A percentile compares a stretch with the other conserved stretches of the same genome.
phyloP scores from a whole-genome alignment of 164 flowering plant genomes.

The Euptelea pleiosperma region DNA sequence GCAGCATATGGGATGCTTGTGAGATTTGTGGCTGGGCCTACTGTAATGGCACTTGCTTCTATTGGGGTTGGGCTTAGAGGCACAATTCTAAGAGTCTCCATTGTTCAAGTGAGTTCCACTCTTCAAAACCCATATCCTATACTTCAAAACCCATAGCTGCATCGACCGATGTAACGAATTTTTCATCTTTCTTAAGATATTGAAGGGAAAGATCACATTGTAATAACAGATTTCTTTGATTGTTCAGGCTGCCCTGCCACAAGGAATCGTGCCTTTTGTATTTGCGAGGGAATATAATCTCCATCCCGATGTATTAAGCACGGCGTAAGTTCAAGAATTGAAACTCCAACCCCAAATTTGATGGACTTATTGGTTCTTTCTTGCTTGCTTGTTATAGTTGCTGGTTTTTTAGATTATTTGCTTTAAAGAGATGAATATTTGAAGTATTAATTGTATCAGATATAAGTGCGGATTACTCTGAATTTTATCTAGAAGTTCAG shows the following conservation, averaged over 20 bases:
- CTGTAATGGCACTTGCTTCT: slow-evolving; percentile 39
- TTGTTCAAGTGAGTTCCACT: slow-evolving; percentile 30
- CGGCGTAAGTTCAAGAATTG: slow-evolving; percentile 29
- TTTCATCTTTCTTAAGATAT: no score
- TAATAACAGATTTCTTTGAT: slow-evolving; percentile 7
- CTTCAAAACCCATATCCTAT: background rate
- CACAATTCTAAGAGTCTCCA: slow-evolving; percentile 26
- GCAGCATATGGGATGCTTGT: slow-evolving; percentile 32
- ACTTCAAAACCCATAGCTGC: no score
- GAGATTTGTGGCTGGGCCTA: slow-evolving; percentile 37
- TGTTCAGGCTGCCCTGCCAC: slow-evolving; percentile 42
- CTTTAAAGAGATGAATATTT: no score
- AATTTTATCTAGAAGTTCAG: no score
- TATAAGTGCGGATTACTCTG: no score
- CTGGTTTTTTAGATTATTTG: no score
- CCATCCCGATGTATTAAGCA: slow-evolving; percentile 39
- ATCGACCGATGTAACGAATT: no score
- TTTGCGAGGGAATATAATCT: slow-evolving; percentile 47
- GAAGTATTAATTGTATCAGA: no score
- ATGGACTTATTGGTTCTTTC: no score
- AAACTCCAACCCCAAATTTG: no score
- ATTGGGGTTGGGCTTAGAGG: slow-evolving; percentile 35
- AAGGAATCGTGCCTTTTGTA: slow-evolving; percentile 45
- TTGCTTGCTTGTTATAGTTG: no score
- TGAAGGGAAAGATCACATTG: no score